Conservation (phyloP, 2,329 filamentous ascomycete genomes). For the Exophiala phaeomuriformis region DNA sequence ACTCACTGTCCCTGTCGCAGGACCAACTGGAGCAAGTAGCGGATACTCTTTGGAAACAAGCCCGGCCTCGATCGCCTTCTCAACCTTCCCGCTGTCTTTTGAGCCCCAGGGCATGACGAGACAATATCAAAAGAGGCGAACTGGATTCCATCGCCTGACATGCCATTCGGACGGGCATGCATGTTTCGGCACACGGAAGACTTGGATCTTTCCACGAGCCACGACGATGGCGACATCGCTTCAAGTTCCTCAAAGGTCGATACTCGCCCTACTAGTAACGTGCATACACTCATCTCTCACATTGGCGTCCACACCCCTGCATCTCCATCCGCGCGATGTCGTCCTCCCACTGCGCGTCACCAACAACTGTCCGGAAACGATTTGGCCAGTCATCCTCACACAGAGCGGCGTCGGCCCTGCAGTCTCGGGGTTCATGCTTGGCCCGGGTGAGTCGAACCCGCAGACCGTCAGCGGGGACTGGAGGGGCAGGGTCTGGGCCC, state of each 20-base stretch:
- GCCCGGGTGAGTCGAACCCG: constrained; percentile 53
- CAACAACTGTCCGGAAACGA: constrained; percentile 62
- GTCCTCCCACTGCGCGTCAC: constrained; percentile 57
- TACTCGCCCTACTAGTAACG: background rate
- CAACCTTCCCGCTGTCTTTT: no score
- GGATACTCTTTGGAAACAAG: no score
- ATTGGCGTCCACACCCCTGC: background rate
- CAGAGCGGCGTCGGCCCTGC: constrained; percentile 63
- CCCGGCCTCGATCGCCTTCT: no score
- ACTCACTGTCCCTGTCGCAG: no score
- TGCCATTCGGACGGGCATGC: no score
- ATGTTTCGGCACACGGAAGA: no score
- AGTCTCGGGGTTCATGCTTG: constrained; percentile 61
- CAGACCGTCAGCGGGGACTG: constrained; percentile 61
- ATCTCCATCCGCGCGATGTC: constrained; percentile 30
- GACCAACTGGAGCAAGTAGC: no score
- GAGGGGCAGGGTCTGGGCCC: constrained; percentile 75
- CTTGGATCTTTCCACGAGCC: no score
- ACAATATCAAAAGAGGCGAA: no score
- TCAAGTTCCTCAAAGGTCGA: background rate
- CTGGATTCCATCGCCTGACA: no score
- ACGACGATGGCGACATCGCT: no score
- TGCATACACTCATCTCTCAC: background rate
- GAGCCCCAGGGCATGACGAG: no score
- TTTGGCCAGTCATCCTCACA: constrained; percentile 71